These are phyloP conservation scores for Cajanus cajan DNA, from an alignment of 306 rosid genomes.

Conservation along the genomic window DNA sequence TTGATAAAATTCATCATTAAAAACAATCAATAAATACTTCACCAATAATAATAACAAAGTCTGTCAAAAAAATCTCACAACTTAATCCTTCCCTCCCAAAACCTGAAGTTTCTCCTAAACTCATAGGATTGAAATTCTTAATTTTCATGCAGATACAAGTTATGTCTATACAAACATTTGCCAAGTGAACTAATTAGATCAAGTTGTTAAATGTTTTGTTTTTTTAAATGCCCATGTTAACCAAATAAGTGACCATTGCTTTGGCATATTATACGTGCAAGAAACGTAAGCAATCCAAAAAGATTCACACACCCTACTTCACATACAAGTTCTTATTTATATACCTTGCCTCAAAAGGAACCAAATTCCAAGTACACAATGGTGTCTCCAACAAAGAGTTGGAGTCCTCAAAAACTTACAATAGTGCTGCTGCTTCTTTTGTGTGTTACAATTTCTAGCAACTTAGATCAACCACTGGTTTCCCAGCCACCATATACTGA, in stretches of 20 bases:
- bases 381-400: conserved; percentile 27
- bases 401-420: conserved; percentile 23
- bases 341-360: conserved; percentile 3
- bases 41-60: too few species aligned
- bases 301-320: conserved; percentile 28
- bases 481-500: conserved; percentile 26
- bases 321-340: conserved; percentile 20
- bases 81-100: not conserved
- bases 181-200: not conserved
- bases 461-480: conserved; percentile 20
- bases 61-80: too few species aligned
- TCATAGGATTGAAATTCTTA: not conserved
- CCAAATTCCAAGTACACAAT: conserved; percentile 30
- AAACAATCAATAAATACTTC: too few species aligned
- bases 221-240: not conserved
- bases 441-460: conserved; percentile 23
- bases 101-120: not conserved
- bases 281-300: conserved; percentile 23
- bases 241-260: conserved; percentile 7
- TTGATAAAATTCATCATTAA: too few species aligned
- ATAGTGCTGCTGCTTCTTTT: conserved; percentile 24
- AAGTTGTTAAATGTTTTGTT: conserved; percentile 13
- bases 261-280: conserved; percentile 32
- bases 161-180: conserved; percentile 24
- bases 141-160: conserved; percentile 26